phyloP scores from a whole-genome alignment of 148 eudicot genomes.

The Camellia lanceoleosa region DNA sequence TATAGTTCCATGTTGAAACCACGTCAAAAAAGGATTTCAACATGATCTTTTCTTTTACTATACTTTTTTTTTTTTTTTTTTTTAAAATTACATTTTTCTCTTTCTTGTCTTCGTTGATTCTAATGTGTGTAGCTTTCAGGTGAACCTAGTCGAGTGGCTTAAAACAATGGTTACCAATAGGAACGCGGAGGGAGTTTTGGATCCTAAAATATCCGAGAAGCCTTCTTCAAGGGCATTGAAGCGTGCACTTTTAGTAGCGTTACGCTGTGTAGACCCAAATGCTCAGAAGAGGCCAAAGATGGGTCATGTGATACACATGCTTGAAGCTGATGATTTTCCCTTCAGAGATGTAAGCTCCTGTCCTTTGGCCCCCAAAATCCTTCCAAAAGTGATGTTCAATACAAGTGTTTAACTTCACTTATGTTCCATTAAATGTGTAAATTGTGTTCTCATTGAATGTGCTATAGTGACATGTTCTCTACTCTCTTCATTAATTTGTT shows the following conservation, averaged over 20 bases:
- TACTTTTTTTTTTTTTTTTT: no score
- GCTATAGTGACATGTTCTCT: not conserved
- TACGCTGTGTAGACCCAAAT: conserved; percentile 90
- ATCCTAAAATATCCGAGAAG: conserved; percentile 70
- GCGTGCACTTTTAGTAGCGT: conserved; percentile 68
- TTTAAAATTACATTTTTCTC: not conserved
- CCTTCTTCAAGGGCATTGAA: conserved; percentile 87
- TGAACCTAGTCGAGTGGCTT: conserved; percentile 86
- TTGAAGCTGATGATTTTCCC: conserved; percentile 78
- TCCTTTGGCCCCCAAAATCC: not conserved
- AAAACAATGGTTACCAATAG: conserved; percentile 75
- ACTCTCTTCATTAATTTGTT: not conserved
- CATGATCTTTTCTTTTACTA: not conserved
- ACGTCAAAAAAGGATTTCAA: not conserved
- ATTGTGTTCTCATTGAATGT: not conserved
- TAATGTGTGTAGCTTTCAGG: conserved; percentile 37
- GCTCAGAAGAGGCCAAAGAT: conserved; percentile 87
- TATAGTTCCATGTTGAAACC: not conserved
- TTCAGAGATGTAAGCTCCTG: conserved; percentile 63
- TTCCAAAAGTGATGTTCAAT: not conserved
- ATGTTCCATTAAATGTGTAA: not conserved
- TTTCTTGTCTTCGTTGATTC: not conserved
- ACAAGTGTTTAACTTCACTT: not conserved
- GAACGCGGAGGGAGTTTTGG: conserved; percentile 71
- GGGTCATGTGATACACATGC: conserved; percentile 90